Conservation (phyloP, 2,329 filamentous ascomycete species). For the Pseudopyrenochaeta lycopersici region DNA sequence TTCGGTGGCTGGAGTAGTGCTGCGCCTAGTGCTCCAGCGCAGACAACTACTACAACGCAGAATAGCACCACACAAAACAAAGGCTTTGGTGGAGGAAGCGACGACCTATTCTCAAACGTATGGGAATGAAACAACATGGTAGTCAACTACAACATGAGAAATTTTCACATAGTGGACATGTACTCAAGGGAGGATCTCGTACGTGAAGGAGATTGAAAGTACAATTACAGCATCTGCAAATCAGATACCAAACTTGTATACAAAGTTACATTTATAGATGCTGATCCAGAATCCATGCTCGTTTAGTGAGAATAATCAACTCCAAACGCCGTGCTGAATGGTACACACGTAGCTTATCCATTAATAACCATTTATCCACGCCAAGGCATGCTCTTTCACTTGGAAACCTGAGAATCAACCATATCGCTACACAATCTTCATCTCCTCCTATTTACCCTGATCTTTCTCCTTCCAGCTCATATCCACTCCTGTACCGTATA, state of each 20-base stretch:
- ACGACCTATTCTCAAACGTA: conserved; percentile 95
- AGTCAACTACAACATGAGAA: background rate
- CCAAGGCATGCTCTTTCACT: background rate
- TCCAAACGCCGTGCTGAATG: conserved; percentile 2
- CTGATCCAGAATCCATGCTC: background rate
- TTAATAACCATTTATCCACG: background rate
- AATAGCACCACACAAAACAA: conserved; percentile 43
- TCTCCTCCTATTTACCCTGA: background rate
- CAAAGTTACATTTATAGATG: background rate
- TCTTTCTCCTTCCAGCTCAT: background rate
- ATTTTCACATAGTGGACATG: background rate
- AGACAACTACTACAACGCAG: conserved; percentile 46
- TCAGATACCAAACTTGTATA: background rate
- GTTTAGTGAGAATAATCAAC: background rate
- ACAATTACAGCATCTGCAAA: too few species aligned
- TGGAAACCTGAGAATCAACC: background rate
- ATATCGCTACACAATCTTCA: background rate
- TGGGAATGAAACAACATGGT: conserved; percentile 71
- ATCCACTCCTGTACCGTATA: background rate
- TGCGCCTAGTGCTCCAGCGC: conserved; percentile 64
- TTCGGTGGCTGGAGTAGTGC: conserved; percentile 94
- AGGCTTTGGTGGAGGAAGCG: conserved; percentile 64
- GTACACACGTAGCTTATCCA: background rate
- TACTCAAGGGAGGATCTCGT: background rate
- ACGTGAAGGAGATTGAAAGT: too few species aligned